Percentiles rank a stretch among this genome's conserved stretches.
Conservation (phyloP, 768 basidiomycete species). For the Neoboletus subvelutipes region DNA sequence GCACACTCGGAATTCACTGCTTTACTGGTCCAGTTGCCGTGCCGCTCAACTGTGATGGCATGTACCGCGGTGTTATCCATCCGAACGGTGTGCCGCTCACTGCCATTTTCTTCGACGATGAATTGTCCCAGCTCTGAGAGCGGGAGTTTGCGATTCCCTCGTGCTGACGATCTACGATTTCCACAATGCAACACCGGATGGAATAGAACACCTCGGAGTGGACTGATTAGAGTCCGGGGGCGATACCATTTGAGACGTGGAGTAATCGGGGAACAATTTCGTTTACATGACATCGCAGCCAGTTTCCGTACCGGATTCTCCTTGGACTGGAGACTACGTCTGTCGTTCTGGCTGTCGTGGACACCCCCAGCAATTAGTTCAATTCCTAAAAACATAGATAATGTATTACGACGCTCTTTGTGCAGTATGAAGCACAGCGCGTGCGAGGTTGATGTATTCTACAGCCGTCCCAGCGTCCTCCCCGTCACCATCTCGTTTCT, state of each 20-base stretch:
- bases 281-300: too few species aligned
- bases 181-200: neutral
- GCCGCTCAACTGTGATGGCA: conserved; percentile 74
- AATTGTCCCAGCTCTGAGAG: conserved; percentile 27
- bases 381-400: neutral
- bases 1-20: neutral
- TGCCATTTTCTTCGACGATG: conserved; percentile 77
- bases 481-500: conserved; percentile 64
- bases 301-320: neutral
- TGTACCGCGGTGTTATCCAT: conserved; percentile 78
- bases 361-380: neutral
- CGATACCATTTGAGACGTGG: neutral
- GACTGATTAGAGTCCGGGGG: neutral
- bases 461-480: conserved; percentile 43
- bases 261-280: neutral
- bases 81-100: conserved; percentile 69
- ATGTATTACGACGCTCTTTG: conserved; percentile 13
- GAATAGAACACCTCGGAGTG: neutral
- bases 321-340: too few species aligned
- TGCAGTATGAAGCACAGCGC: conserved; percentile 58
- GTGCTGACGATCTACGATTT: neutral
- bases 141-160: neutral
- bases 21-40: conserved; percentile 51
- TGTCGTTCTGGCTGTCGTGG: neutral
- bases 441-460: conserved; percentile 69